Evolutionary conservation across 2,329 filamentous ascomycete species (phyloP).

Genomic region (Xylaria sp.): DNA sequence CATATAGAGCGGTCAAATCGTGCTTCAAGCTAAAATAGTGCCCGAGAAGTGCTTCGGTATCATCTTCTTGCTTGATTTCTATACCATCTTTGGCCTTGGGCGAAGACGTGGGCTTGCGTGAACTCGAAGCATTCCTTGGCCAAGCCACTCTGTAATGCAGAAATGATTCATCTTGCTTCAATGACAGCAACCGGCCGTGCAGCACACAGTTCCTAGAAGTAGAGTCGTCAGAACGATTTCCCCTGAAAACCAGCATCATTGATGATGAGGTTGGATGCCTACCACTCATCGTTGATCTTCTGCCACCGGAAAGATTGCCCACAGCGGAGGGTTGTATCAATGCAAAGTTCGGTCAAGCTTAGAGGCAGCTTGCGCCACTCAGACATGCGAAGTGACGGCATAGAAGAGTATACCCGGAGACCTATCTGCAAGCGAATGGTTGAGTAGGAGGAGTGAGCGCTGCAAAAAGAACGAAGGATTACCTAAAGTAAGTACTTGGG

Average conservation of each 20-base stretch:
- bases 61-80: conserved; percentile 60
- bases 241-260: background rate
- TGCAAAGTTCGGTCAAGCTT: conserved; percentile 82
- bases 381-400: conserved; percentile 57
- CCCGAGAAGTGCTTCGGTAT: conserved; percentile 74
- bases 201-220: conserved; percentile 74
- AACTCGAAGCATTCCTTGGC: conserved; percentile 45
- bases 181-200: conserved; percentile 80
- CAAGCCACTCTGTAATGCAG: conserved; percentile 81
- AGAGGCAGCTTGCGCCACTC: conserved; percentile 90
- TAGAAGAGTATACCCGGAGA: conserved; percentile 15
- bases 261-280: conserved; percentile 26
- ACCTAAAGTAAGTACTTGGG: no score
- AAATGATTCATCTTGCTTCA: conserved; percentile 79
- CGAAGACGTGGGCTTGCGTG: conserved; percentile 46
- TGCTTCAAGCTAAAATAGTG: conserved; percentile 87
- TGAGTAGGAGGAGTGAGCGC: background rate
- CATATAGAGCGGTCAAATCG: conserved; percentile 78
- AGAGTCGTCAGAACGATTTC: background rate
- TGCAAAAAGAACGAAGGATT: no score
- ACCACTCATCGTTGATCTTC: conserved; percentile 86
- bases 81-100: conserved; percentile 35
- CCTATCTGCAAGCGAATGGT: background rate
- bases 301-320: conserved; percentile 98
- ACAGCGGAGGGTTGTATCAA: conserved; percentile 92